phyloP scores from a whole-genome alignment of 2,329 filamentous ascomycete species.

The Fusarium setosum region DNA sequence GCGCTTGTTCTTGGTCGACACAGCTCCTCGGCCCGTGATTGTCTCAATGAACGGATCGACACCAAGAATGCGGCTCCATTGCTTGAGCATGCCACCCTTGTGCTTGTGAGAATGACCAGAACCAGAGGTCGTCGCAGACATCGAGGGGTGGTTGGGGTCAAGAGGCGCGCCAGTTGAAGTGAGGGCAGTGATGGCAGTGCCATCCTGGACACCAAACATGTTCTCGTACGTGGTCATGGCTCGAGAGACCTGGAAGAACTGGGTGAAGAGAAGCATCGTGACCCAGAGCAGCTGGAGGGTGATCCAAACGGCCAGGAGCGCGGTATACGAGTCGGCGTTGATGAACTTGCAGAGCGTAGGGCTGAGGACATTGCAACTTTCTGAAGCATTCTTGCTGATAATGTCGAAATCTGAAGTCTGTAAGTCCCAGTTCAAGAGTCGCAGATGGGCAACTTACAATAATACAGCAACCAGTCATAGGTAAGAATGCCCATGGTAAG shows the following conservation, averaged over 20 bases:
- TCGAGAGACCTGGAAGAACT: constrained; percentile 90
- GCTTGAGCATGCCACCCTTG: constrained; percentile 75
- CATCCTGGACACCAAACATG: constrained; percentile 82
- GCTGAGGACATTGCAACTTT: constrained; percentile 80
- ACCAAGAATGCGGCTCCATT: constrained; percentile 87
- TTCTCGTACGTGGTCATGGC: constrained; percentile 97
- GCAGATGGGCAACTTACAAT: constrained; percentile 65
- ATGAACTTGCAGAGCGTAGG: constrained; percentile 79
- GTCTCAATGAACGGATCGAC: constrained; percentile 95
- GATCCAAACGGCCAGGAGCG: constrained; percentile 83
- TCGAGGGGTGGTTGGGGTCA: constrained; percentile 72
- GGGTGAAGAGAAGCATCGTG: constrained; percentile 94
- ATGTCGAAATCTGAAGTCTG: constrained; percentile 68
- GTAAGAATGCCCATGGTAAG: constrained; percentile 80
- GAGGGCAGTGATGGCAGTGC: constrained; percentile 74
- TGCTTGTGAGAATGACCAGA: constrained; percentile 64
- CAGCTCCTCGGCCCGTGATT: constrained; percentile 83
- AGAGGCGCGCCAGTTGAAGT: constrained; percentile 82
- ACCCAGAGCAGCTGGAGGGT: constrained; percentile 93
- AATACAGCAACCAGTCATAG: constrained; percentile 78
- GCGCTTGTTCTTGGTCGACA: constrained; percentile 64
- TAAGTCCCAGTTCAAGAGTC: constrained; percentile 15
- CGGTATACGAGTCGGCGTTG: constrained; percentile 85
- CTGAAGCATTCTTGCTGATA: constrained; percentile 63
- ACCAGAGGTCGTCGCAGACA: constrained; percentile 61